phyloP scores from a whole-genome alignment of 2,329 filamentous ascomycete genomes.

The Aspergillus pseudoterreus region DNA sequence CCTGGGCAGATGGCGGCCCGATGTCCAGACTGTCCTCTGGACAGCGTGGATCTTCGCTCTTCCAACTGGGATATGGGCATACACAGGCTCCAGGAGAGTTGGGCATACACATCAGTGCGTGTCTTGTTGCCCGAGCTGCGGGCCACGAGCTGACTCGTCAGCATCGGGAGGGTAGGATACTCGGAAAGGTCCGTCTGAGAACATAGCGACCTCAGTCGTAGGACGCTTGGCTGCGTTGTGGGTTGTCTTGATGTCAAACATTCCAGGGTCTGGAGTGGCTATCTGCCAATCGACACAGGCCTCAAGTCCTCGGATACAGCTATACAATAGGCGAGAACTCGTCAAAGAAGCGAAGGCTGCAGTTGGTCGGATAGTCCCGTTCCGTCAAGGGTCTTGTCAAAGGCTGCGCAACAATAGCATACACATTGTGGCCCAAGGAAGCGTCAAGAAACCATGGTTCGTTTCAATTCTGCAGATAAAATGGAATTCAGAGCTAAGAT shows the following conservation, averaged over 20 bases:
- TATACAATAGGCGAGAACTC: background rate
- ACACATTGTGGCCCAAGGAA: background rate
- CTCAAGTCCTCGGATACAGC: background rate
- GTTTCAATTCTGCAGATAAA: background rate
- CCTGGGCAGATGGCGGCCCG: slow-evolving; percentile 13
- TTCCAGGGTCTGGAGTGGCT: background rate
- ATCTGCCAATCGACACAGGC: background rate
- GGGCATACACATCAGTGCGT: slow-evolving; percentile 26
- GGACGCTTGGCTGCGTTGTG: too few species aligned
- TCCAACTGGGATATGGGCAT: slow-evolving; percentile 7
- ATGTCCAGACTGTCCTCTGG: slow-evolving; percentile 14
- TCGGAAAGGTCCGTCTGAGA: background rate
- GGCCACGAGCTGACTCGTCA: slow-evolving; percentile 13
- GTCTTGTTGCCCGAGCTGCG: slow-evolving; percentile 23
- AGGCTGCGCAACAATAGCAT: background rate
- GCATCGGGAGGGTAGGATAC: slow-evolving; percentile 1
- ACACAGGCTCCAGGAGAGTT: slow-evolving; percentile 16
- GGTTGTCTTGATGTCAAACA: too few species aligned
- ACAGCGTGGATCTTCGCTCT: slow-evolving; percentile 16
- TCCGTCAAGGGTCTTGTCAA: background rate
- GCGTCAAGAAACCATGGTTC: background rate
- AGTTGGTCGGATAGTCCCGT: background rate
- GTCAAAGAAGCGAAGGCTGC: background rate
- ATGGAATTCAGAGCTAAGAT: background rate
- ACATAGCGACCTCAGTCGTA: too few species aligned